Evolutionary conservation across 805 yeast genomes (phyloP), one percentile per base, ranked within the genome.

Genomic region (Schizosaccharomyces osmophilus): DNA sequence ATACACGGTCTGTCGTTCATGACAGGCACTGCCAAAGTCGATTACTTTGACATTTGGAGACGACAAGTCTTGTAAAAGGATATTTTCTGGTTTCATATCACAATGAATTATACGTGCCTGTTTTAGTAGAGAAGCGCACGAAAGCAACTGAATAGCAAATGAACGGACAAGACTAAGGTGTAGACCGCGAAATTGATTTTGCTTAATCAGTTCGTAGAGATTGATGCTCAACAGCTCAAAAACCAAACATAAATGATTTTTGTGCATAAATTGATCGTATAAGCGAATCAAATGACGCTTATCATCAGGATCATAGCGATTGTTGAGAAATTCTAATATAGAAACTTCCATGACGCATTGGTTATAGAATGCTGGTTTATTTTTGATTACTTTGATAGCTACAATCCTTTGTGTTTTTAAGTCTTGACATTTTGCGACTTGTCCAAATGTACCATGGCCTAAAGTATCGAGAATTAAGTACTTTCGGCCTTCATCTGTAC

Each of bases 371-470:
- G 94, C 95, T 4, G 95, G 87, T 69, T 85, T 85, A 43, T 95
- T 84, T 70, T 90, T 93, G 63, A 93, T 86, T 55, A 93, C 94
- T 72, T 93, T 93, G 45, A 93, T 94, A 0, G 98, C 98, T 31
- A 89, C 86, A 24, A 90, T 80, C 64, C 87, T 90, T 69, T 87
- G 93, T 58, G 88, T 85, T 48, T 78, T 70, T 68, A 84, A 74
- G 68, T 79, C 79, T 70, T 87, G 95, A 72, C 97, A 90, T 73
- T 90, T 93, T 54, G 89, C 94, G 59, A 93, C 99, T 73, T 93
- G 97, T 9, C 98, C 98, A 76, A 93, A 93, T 0, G 98, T 89
- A 2, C 99, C 99, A 64, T 89, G 90, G 0, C 99, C 99, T 54
- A 93, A 73, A 17, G 93, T 77, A 71, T 90, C 97, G 63, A 93